phyloP scores from a whole-genome alignment of 2,329 filamentous ascomycete genomes.

The Chaetomium sp. region DNA sequence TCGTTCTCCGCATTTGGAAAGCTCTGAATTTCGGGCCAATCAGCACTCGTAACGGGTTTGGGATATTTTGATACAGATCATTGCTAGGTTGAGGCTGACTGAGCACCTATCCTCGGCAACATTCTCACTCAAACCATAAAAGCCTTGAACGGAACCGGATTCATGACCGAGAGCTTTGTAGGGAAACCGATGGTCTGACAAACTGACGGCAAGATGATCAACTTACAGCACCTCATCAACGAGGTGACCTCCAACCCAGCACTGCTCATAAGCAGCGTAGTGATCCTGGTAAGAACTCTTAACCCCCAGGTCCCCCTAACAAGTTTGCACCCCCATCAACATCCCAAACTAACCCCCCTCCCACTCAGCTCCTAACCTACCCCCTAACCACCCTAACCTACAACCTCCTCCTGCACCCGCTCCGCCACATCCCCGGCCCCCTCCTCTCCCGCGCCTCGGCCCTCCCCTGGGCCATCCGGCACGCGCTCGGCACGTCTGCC shows the following conservation, averaged over 20 bases:
- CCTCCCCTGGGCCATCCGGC: conserved; percentile 57
- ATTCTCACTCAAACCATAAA: neutral
- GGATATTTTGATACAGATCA: neutral
- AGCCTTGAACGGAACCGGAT: neutral
- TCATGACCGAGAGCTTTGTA: neutral
- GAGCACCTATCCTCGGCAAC: neutral
- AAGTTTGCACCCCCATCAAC: neutral
- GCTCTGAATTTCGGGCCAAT: neutral
- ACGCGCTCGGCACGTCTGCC: conserved; percentile 82
- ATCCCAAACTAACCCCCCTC: neutral
- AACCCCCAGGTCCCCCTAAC: neutral
- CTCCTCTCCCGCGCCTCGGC: conserved; percentile 31
- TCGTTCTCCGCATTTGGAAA: neutral
- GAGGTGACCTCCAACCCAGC: neutral
- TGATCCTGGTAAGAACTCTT: neutral
- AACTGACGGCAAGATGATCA: neutral
- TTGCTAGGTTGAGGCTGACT: neutral
- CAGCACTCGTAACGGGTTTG: neutral
- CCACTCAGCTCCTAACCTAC: conserved; percentile 15
- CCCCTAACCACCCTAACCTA: conserved; percentile 29
- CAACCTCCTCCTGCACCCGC: conserved; percentile 37
- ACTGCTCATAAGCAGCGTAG: neutral
- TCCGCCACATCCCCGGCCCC: conserved; percentile 35
- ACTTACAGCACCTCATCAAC: neutral
- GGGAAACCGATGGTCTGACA: neutral